Evolutionary conservation across 805 yeast genomes (phyloP).

Genomic region (Candida maris): DNA sequence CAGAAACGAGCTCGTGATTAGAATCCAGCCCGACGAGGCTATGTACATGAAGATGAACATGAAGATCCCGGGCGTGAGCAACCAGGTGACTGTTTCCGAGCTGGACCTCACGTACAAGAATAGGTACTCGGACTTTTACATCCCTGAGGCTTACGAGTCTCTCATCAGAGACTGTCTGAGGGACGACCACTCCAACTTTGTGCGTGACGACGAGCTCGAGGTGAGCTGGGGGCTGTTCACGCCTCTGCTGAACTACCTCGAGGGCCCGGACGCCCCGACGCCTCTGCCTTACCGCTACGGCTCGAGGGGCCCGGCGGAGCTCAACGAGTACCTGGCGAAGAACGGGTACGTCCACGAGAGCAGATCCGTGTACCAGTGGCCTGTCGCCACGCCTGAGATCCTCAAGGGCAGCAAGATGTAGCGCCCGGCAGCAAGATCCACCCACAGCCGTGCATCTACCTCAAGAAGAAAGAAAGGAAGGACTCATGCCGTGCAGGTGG

Average conservation of each 20-base stretch:
- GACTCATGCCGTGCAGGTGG: too few relatives aligned
- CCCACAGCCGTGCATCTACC: too few relatives aligned
- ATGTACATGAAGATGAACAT: conserved; percentile 90
- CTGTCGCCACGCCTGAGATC: conserved; percentile 60
- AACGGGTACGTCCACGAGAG: conserved; percentile 73
- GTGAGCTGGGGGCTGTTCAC: conserved; percentile 92
- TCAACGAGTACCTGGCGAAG: conserved; percentile 55
- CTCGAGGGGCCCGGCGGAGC: conserved; percentile 76
- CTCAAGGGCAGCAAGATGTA: conserved; percentile 27
- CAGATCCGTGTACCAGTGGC: conserved; percentile 82
- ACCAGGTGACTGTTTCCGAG: conserved; percentile 79
- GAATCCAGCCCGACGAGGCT: conserved; percentile 94
- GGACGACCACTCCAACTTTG: conserved; percentile 96
- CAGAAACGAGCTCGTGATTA: conserved; percentile 88
- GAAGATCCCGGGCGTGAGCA: conserved; percentile 88
- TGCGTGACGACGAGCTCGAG: conserved; percentile 95
- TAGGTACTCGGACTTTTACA: conserved; percentile 84
- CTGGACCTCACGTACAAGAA: conserved; percentile 81
- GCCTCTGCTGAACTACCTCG: conserved; percentile 79
- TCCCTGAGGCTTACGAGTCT: conserved; percentile 97
- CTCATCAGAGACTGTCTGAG: conserved; percentile 83
- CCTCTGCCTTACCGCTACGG: conserved; percentile 83
- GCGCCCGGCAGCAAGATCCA: too few relatives aligned
- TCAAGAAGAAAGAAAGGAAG: too few relatives aligned
- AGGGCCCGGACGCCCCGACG: conserved; percentile 61